Base-by-base conservation (phyloP, 1,284 basidiomycete genomes). In the Ustilago curta region DNA sequence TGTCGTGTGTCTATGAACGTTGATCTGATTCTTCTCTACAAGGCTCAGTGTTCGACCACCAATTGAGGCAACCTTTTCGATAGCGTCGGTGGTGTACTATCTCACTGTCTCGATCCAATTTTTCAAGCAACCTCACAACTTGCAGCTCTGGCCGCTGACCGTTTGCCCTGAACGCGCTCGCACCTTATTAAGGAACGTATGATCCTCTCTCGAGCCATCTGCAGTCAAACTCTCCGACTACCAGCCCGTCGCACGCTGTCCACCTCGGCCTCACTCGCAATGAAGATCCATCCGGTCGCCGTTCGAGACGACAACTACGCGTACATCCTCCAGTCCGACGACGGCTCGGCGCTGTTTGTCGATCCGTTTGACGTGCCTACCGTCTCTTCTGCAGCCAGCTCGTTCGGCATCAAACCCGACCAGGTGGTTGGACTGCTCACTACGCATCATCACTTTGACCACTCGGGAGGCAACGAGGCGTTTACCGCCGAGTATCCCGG, bases 301-400 rank as follows among this genome's bases (percentile, higher is more conserved):
- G 80, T 85, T 16, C 71, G 83, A 29, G 73, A 80, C 25, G 85
- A 86, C 75, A 85, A 86, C 65, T 84, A 85, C 53, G 78, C 77
- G 8, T 85, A 83, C 68, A 72, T 84, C 62, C 35, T 85, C 27
- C 76, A 73, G 45, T 78, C 82, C 3, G 56, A 67, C 3, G 63
- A 64, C 29, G 63, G 66, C 1, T 56, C 59, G n/a, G 84, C 83
- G 8, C 77, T 81, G 11, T 84, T 85, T 37, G 82, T 86, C 0
- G 93, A 95, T 85, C 91, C 93, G 0, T 97, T 89, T 83, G 93
- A 96, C 79, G 90, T 95, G 0, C 80, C 88, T 50, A 93, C 92
- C 81, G 91, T 97, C 18, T 84, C 88, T 42, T 88, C 88, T 0
- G 90, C 89, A 1, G 94, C 92, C 0, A 86, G 91, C 52, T 87